Percentiles rank a stretch among this genome's conserved stretches.
Evolutionary conservation across 169 alveolate species (phyloP).

Genomic region (Plasmodium knowlesi): DNA sequence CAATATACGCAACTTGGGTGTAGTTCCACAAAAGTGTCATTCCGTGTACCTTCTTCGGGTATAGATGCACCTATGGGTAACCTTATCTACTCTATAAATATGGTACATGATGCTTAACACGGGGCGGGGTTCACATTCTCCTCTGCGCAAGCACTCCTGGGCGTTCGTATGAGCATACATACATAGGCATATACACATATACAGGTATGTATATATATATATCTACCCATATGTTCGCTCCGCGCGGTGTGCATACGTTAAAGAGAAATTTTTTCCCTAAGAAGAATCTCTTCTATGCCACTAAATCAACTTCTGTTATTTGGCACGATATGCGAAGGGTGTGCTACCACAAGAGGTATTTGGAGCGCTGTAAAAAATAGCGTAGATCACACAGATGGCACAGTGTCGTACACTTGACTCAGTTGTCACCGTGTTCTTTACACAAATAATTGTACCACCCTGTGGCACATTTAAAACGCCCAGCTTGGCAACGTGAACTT

Average conservation of each 20-base stretch:
- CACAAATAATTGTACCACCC: neutral
- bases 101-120: neutral
- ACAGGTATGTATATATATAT: no score
- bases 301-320: neutral
- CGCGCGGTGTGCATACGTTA: neutral
- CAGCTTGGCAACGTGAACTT: neutral
- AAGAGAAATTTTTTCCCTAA: neutral
- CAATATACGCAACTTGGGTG: neutral
- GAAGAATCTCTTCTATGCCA: neutral
- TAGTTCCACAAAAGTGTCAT: constrained; percentile 13
- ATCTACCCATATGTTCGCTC: neutral
- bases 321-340: neutral
- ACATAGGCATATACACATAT: neutral
- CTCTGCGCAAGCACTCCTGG: neutral
- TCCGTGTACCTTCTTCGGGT: neutral
- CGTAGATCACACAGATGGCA: neutral
- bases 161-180: neutral
- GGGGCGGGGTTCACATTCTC: neutral
- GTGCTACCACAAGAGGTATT: neutral
- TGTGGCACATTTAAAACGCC: neutral
- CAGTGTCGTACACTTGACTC: neutral
- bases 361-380: neutral
- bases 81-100: neutral
- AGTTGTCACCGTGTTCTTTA: neutral
- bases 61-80: neutral